Base-by-base conservation (phyloP, 106 monocot species). In the Phalaenopsis equestris region DNA sequence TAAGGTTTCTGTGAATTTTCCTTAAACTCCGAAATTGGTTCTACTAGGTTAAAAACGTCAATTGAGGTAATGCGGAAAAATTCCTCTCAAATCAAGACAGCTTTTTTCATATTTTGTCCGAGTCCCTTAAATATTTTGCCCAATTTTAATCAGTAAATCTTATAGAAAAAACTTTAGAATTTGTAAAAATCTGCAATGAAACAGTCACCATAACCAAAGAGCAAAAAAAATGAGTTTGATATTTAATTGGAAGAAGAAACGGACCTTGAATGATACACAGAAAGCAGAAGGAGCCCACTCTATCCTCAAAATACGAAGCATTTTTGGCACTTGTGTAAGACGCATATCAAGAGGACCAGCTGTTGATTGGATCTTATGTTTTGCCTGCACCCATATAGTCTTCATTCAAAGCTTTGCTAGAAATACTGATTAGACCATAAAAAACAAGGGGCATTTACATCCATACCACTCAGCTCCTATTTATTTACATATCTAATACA, bases 311-410 rank as follows among this genome's bases (percentile, higher is more conserved):
- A 90, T 81, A 5, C 84, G 87, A 58, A 99, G 88, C 99, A 95
- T 91, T 79, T 99, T 99, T 41, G 98, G 98, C 39, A 91, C 92
- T 84, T 94, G 98, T 48, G 81, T 87, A n/a, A 98, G 92, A 47
- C 88, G 80, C 98, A 98, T 94, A 73, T 98, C 89, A 64, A 94
- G 73, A 76, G 98, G 98, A 73, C 98, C 98, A 76, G 83, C 64
- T 73, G 89, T 89, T 76, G 98, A 99, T 75, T 99, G 84, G 67
- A 99, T 99, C 84, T 99, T 99, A 86, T 99, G 98, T 77, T 92
- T 82, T 56, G 90, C 94, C 98, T 99, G 82, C 76, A 47, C 21
- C 76, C 47, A 49, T 49, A 49, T 49, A 49, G 24, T 42, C n/a
- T 65, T 24, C n/a, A 65, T 65, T 65, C 64, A 65, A 65, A 6